Evolutionary conservation across 148 eudicot genomes (phyloP).

Genomic region (Rhododendron simsii): DNA sequence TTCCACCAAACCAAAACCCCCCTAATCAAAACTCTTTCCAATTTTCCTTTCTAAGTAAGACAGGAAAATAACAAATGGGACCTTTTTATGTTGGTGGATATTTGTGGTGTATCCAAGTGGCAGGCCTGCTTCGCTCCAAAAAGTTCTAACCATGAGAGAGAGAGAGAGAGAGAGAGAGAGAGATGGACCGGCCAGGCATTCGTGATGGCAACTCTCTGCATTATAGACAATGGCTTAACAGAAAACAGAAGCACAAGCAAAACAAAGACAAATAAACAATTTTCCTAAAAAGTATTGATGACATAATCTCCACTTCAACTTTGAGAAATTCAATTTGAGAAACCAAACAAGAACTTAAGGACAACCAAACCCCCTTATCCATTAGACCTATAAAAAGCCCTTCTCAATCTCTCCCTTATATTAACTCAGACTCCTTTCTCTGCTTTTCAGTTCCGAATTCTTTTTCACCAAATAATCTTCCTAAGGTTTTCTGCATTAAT

Average conservation of each 20-base stretch:
- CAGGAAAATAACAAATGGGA: not conserved
- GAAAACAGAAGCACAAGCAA: not conserved
- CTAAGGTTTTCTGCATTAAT: not conserved
- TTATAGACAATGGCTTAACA: not conserved
- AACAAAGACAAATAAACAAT: constrained; percentile 2
- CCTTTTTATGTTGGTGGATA: not conserved
- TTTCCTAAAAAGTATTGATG: not conserved
- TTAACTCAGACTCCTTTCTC: not conserved
- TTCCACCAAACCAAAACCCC: constrained; percentile 2
- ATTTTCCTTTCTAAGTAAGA: not conserved
- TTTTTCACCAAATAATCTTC: not conserved
- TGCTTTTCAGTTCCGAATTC: not conserved
- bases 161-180: not conserved
- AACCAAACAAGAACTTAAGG: constrained; percentile 3
- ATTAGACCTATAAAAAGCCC: not conserved
- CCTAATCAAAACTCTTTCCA: not conserved
- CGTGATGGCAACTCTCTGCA: not conserved
- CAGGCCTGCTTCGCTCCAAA: constrained; percentile 4
- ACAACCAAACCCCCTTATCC: constrained; percentile 19
- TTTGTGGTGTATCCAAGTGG: constrained; percentile 9
- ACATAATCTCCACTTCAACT: constrained; percentile 10
- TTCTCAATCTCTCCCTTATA: not conserved
- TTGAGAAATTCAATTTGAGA: constrained; percentile 1
- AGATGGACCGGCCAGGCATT: not conserved
- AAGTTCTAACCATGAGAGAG: not conserved